Evolutionary conservation across 768 basidiomycete species (phyloP).

Genomic region (Mrakia gelida): DNA sequence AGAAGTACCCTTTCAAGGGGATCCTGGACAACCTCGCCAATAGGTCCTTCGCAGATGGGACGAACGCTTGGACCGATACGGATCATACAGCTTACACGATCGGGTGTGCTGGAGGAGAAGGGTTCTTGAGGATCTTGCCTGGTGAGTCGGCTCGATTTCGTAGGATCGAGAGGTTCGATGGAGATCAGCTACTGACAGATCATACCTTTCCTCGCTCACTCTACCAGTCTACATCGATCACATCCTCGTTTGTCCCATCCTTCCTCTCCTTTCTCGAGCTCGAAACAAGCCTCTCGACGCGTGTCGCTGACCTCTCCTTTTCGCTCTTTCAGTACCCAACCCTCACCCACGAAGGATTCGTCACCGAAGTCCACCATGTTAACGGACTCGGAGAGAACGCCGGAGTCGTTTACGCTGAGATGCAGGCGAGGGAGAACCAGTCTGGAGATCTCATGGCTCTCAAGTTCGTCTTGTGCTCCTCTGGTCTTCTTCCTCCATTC

Average conservation of each 20-base stretch:
- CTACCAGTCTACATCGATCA: constrained; percentile 79
- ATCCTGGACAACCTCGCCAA: constrained; percentile 93
- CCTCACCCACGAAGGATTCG: constrained; percentile 76
- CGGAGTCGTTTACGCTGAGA: constrained; percentile 87
- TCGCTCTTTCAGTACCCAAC: constrained; percentile 64
- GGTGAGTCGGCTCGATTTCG: background rate
- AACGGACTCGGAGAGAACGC: constrained; percentile 84
- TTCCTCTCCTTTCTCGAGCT: background rate
- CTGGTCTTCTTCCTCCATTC: background rate
- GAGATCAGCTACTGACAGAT: background rate
- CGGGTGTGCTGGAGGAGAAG: constrained; percentile 89
- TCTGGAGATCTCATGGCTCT: constrained; percentile 85
- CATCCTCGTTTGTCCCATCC: background rate
- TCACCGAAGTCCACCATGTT: constrained; percentile 76
- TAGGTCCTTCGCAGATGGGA: constrained; percentile 65
- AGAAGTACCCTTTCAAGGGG: constrained; percentile 93
- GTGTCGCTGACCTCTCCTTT: background rate
- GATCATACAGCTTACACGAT: constrained; percentile 42
- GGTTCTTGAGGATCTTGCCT: constrained; percentile 55
- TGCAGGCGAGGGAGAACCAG: constrained; percentile 94
- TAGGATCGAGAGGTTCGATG: background rate
- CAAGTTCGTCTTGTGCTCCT: constrained; percentile 51
- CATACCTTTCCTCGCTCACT: background rate
- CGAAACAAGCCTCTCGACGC: background rate
- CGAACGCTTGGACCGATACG: constrained; percentile 94